A percentile compares a stretch with the other conserved stretches of the same genome.
phyloP scores from a whole-genome alignment of 345 rosid genomes.

The Euphorbia lathyris region DNA sequence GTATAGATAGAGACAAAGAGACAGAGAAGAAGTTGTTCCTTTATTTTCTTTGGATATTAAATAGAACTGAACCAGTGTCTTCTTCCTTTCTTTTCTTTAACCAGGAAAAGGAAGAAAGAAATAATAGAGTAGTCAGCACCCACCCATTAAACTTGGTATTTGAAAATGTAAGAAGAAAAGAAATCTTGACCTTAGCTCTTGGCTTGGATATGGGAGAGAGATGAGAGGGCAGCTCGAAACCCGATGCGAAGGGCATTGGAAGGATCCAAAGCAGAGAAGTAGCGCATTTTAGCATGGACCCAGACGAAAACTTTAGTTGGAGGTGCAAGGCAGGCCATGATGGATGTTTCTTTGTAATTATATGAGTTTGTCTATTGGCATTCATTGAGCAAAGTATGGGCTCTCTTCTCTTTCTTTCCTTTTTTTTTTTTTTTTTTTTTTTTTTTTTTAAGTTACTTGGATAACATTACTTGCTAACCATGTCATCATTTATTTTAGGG shows the following conservation, averaged over 20 bases:
- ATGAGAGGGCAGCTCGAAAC: constrained; percentile 10
- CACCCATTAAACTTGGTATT: neutral
- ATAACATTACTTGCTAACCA: no score
- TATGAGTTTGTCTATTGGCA: neutral
- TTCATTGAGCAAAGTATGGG: neutral
- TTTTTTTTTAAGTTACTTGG: no score
- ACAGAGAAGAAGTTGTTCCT: constrained; percentile 1
- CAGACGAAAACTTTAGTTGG: neutral
- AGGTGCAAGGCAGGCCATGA: neutral
- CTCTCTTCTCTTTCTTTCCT: no score
- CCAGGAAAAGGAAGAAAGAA: neutral
- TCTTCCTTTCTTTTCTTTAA: neutral
- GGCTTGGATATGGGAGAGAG: neutral
- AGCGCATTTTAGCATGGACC: constrained; percentile 11
- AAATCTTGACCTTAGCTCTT: neutral
- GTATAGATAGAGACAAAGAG: constrained; percentile 1
- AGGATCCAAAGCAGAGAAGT: constrained; percentile 24
- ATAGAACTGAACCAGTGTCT: neutral
- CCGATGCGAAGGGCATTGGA: constrained; percentile 9
- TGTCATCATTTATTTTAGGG: no score
- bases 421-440: no score
- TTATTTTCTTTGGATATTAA: neutral
- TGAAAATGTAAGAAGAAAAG: neutral
- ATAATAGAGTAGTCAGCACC: neutral
- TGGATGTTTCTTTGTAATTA: no score